phyloP scores from a whole-genome alignment of 768 basidiomycete species.

The Serendipita vermifera region DNA sequence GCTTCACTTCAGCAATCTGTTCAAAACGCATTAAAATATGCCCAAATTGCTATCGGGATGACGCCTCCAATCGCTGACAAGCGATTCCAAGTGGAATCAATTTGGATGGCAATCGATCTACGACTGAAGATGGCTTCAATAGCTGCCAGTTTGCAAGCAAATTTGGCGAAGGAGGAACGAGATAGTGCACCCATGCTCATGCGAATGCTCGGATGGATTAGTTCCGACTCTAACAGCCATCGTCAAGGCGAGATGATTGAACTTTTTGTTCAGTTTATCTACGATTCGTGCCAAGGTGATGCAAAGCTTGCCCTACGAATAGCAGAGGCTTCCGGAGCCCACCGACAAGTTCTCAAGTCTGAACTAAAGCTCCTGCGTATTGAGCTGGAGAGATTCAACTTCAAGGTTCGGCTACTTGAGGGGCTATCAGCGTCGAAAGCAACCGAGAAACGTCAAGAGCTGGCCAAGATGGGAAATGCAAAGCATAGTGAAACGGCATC shows the following conservation, averaged over 20 bases:
- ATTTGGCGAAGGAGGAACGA: conserved; percentile 16
- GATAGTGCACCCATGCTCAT: conserved; percentile 22
- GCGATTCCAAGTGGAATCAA: conserved; percentile 47
- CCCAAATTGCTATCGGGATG: conserved; percentile 43
- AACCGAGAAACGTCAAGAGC: conserved; percentile 16
- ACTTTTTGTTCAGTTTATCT: conserved; percentile 26
- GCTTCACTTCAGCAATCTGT: conserved; percentile 30
- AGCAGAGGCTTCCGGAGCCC: conserved; percentile 37
- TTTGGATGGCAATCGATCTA: conserved; percentile 40
- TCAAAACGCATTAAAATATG: conserved; percentile 39
- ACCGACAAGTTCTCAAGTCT: conserved; percentile 39
- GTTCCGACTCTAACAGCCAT: not conserved
- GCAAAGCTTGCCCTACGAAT: conserved; percentile 33
- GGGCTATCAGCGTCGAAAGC: conserved; percentile 17
- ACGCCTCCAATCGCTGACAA: conserved; percentile 45
- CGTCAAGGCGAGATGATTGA: not conserved
- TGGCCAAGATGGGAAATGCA: conserved; percentile 10
- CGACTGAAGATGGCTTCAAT: conserved; percentile 40
- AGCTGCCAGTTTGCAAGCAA: conserved; percentile 32
- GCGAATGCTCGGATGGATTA: not conserved
- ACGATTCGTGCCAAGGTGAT: conserved; percentile 35
- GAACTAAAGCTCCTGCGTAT: conserved; percentile 33
- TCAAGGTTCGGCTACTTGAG: conserved; percentile 28
- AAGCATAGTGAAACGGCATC: not conserved
- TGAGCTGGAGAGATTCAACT: conserved; percentile 38